Percentiles rank a stretch among this genome's conserved stretches.
phyloP scores from a whole-genome alignment of 176 grass and related monocot species.

The Dendrocalamus sinicus region DNA sequence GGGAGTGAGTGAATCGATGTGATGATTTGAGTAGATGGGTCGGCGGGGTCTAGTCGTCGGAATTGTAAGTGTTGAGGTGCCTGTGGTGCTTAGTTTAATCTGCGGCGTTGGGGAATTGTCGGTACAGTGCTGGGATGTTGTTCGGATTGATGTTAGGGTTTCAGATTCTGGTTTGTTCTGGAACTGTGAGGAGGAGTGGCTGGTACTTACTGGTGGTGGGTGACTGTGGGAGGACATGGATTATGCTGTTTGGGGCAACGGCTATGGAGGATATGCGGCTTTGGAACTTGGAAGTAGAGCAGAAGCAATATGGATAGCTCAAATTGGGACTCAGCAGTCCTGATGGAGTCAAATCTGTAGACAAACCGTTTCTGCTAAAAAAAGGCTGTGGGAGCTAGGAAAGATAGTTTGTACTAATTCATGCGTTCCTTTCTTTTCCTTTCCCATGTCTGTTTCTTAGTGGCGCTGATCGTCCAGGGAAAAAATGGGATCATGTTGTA shows the following conservation, averaged over 20 bases:
- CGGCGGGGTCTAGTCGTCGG: background rate
- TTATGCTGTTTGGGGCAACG: background rate
- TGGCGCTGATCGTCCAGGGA: background rate
- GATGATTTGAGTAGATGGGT: background rate
- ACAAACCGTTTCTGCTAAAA: background rate
- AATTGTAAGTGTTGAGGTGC: background rate
- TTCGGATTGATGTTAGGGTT: conserved; percentile 9
- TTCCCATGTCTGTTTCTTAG: background rate
- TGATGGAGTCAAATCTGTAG: background rate
- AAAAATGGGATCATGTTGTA: background rate
- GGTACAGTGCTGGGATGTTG: conserved; percentile 7
- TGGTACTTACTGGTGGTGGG: background rate
- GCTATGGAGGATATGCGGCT: background rate
- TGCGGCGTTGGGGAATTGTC: background rate
- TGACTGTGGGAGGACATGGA: background rate
- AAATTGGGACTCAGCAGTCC: background rate
- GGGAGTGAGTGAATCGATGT: background rate
- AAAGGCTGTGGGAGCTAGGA: background rate
- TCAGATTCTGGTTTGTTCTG: conserved; percentile 6
- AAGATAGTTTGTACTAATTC: conserved; percentile 3
- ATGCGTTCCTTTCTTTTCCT: background rate
- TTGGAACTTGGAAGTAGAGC: background rate
- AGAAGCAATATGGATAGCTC: background rate
- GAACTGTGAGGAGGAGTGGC: background rate
- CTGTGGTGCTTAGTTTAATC: conserved; percentile 5